Conservation (phyloP, 805 yeast species). For the Lipomyces sp. region DNA sequence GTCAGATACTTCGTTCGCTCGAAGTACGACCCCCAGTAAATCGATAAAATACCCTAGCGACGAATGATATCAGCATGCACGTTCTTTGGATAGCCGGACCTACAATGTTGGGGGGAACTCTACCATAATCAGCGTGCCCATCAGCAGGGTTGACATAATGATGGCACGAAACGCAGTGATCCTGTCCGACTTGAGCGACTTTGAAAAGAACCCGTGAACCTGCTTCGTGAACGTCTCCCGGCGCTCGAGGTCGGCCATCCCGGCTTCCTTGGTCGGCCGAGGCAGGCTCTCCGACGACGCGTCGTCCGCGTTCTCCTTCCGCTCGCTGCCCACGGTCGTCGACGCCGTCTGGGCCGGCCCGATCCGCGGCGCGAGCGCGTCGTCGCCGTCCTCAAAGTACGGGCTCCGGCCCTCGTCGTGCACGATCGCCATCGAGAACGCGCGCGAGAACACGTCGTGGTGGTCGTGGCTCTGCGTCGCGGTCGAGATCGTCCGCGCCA, state of each 20-base stretch:
- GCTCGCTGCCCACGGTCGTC: neutral
- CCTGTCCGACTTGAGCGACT: neutral
- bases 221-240: neutral
- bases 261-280: too few relatives aligned
- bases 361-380: too few relatives aligned
- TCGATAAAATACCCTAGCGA: slow-evolving; percentile 40
- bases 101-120: too few relatives aligned
- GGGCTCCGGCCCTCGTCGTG: neutral
- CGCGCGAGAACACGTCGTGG: neutral
- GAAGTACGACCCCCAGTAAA: slow-evolving; percentile 51
- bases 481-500: neutral
- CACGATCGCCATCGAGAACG: neutral
- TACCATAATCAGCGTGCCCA: slow-evolving; percentile 10
- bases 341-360: too few relatives aligned
- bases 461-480: neutral
- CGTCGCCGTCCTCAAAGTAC: neutral
- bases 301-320: too few relatives aligned
- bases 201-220: slow-evolving; percentile 8
- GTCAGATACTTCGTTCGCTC: slow-evolving; percentile 35
- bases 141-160: neutral
- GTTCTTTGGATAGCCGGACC: neutral
- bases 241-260: neutral
- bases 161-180: neutral
- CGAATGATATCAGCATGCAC: neutral
- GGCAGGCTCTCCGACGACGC: too few relatives aligned